Conservation (phyloP, 805 yeast genomes). For the Isabelozyma heimii region DNA sequence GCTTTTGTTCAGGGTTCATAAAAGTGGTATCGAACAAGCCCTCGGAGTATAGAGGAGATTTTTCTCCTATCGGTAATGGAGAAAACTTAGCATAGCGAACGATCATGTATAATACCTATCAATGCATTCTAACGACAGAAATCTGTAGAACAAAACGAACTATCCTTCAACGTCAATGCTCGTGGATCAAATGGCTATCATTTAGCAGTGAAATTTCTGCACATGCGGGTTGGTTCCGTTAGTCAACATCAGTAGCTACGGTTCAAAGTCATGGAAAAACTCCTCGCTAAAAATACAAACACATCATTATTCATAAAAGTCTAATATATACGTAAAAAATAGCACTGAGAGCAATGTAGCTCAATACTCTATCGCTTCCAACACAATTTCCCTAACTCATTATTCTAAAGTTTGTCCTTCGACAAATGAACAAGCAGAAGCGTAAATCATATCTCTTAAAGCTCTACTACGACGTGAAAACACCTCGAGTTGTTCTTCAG, state of each 20-base stretch:
- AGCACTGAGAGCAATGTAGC: not conserved
- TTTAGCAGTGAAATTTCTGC: too few relatives aligned
- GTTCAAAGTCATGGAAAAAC: too few relatives aligned
- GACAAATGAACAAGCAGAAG: slow-evolving; percentile 33
- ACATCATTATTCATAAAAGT: not conserved
- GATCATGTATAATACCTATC: too few relatives aligned
- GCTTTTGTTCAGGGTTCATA: slow-evolving; percentile 66
- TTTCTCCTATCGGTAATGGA: too few relatives aligned
- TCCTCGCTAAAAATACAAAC: not conserved
- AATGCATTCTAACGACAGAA: too few relatives aligned
- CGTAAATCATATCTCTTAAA: slow-evolving; percentile 33
- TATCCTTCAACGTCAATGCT: too few relatives aligned
- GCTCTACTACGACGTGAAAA: slow-evolving; percentile 15
- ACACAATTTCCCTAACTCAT: slow-evolving; percentile 3
- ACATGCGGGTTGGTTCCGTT: too few relatives aligned
- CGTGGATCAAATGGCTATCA: too few relatives aligned
- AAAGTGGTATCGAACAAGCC: slow-evolving; percentile 55
- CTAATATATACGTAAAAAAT: not conserved
- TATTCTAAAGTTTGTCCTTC: slow-evolving; percentile 36
- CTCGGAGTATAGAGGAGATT: not conserved
- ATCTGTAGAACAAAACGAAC: too few relatives aligned
- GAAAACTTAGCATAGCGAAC: too few relatives aligned
- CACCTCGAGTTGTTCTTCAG: slow-evolving; percentile 9
- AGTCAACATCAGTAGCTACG: too few relatives aligned
- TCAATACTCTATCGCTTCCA: too few relatives aligned